A percentile compares a stretch with the other conserved stretches of the same genome.
phyloP scores from a whole-genome alignment of 805 yeast species.

The Candida adriatica region DNA sequence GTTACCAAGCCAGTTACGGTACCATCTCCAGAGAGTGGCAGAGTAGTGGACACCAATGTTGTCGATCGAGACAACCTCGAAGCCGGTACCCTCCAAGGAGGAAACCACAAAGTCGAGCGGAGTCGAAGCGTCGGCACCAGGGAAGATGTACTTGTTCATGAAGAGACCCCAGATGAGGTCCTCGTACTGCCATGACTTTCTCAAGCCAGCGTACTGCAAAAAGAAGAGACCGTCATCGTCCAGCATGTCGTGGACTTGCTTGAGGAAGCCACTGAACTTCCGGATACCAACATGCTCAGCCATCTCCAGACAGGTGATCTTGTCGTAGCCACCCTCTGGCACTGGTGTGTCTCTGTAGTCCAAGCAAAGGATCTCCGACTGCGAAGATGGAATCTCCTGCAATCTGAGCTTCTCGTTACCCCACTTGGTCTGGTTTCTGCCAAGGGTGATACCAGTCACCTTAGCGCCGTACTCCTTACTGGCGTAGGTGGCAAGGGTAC shows the following conservation, averaged over 20 bases:
- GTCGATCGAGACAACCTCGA: conserved; percentile 77
- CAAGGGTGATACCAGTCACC: conserved; percentile 86
- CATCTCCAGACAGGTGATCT: conserved; percentile 90
- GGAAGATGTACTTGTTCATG: conserved; percentile 95
- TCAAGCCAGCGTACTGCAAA: conserved; percentile 83
- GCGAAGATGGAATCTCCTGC: conserved; percentile 63
- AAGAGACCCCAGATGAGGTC: conserved; percentile 91
- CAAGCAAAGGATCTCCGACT: conserved; percentile 69
- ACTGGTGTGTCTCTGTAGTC: conserved; percentile 90
- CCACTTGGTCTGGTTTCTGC: conserved; percentile 86
- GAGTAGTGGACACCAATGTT: conserved; percentile 92
- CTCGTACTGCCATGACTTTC: conserved; percentile 93
- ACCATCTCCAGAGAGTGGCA: conserved; percentile 90
- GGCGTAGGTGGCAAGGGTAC: conserved; percentile 81
- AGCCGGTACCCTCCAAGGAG: conserved; percentile 74
- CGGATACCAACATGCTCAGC: conserved; percentile 95
- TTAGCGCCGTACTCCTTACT: conserved; percentile 77
- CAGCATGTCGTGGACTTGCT: conserved; percentile 78
- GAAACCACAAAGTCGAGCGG: conserved; percentile 80
- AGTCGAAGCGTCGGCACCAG: conserved; percentile 96
- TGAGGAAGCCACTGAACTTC: conserved; percentile 66
- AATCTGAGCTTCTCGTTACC: conserved; percentile 65
- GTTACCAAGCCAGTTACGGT: conserved; percentile 88
- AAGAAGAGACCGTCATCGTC: conserved; percentile 88
- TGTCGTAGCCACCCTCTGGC: conserved; percentile 64